A percentile compares a stretch with the other conserved stretches of the same genome.
Evolutionary conservation across 2,329 filamentous ascomycete genomes (phyloP).

Genomic region (Ceratocystis harringtonii): DNA sequence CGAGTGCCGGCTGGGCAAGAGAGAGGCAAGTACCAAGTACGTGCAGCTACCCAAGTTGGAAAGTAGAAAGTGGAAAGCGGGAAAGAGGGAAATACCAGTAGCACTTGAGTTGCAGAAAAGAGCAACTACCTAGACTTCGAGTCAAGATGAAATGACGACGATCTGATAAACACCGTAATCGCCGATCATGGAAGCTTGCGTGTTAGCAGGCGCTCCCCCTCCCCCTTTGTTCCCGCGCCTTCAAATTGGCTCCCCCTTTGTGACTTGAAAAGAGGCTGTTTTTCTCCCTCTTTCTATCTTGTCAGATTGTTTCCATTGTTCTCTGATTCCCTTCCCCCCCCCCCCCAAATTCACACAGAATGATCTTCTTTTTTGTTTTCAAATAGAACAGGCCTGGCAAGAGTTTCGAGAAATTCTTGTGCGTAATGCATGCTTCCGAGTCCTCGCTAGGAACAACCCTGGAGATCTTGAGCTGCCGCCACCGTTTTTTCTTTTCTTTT

Average conservation of each 20-base stretch:
- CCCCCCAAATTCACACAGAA: not conserved
- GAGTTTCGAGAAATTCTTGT: not conserved
- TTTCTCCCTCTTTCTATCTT: not conserved
- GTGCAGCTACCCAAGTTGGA: not conserved
- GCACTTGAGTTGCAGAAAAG: not conserved
- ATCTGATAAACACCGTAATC: not conserved
- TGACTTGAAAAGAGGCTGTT: not conserved
- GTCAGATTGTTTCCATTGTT: not conserved
- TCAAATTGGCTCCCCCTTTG: not conserved
- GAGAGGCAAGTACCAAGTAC: not conserved
- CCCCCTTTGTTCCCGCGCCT: not conserved
- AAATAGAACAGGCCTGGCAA: not conserved
- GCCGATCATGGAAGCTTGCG: not conserved
- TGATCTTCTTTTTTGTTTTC: not conserved
- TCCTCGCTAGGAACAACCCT: not conserved
- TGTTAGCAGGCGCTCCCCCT: not conserved
- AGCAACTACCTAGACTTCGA: not conserved
- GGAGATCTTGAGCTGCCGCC: not conserved
- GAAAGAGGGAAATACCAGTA: not conserved
- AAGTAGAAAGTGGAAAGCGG: not conserved
- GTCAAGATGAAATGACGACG: conserved; percentile 3
- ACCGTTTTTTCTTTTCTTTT: not conserved
- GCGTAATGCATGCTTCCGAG: not conserved
- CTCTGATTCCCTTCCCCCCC: not conserved
- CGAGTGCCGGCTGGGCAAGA: not conserved